Conservation (phyloP, 2,329 filamentous ascomycete genomes). For the Hypoxylon sp. region DNA sequence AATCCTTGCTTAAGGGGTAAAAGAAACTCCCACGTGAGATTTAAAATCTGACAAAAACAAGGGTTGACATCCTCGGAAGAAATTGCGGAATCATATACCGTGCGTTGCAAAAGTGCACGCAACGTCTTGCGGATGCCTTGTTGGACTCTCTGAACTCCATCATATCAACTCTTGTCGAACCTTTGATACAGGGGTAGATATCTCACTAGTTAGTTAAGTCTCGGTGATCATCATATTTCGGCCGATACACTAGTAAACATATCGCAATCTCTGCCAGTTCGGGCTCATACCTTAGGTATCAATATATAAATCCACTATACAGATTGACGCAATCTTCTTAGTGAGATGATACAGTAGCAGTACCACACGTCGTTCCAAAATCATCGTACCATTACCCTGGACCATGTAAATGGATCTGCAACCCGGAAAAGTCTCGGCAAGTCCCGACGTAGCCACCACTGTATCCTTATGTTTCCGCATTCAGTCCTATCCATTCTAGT, state of each 20-base stretch:
- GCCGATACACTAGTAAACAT: slow-evolving; percentile 1
- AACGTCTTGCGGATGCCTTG: not conserved
- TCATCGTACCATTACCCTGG: slow-evolving; percentile 20
- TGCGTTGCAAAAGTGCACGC: not conserved
- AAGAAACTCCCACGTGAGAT: slow-evolving; percentile 31
- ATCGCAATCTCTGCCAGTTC: not conserved
- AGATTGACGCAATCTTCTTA: slow-evolving; percentile 5
- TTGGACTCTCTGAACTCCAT: not conserved
- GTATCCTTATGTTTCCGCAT: not conserved
- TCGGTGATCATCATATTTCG: not conserved
- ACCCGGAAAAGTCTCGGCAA: slow-evolving; percentile 10
- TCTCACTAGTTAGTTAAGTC: not conserved
- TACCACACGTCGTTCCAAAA: slow-evolving; percentile 7
- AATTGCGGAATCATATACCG: slow-evolving; percentile 13
- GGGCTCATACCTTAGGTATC: slow-evolving; percentile 9
- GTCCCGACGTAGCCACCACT: slow-evolving; percentile 1
- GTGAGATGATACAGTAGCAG: slow-evolving; percentile 18
- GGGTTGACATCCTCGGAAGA: slow-evolving; percentile 20
- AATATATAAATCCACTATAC: not conserved
- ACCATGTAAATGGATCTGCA: slow-evolving; percentile 9
- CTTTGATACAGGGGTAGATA: not conserved
- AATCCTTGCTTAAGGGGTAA: slow-evolving; percentile 29
- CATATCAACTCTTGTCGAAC: not conserved
- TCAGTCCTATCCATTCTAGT: not conserved
- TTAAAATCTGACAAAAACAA: slow-evolving; percentile 29